These are phyloP conservation scores for Polyporus arcularius DNA, from an alignment of 768 basidiomycete genomes.

Conservation along the genomic window DNA sequence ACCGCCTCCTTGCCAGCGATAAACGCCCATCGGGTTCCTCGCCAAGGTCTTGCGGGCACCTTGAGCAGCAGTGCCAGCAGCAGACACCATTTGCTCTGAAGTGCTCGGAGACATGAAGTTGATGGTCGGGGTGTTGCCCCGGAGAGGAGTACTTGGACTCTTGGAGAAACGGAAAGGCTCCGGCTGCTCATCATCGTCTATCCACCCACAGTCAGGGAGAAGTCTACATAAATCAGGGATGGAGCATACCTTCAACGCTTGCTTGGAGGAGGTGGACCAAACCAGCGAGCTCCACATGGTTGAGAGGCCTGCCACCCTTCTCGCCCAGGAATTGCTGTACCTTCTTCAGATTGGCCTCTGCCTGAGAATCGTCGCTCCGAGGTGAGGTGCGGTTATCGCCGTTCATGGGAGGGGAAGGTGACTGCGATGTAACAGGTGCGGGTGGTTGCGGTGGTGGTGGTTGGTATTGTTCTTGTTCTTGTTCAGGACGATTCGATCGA, in stretches of 20 bases:
- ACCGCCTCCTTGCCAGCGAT: slow-evolving; percentile 76
- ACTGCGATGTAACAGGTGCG: background rate
- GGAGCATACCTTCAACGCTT: slow-evolving; percentile 46
- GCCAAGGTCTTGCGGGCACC: slow-evolving; percentile 55
- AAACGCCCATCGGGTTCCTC: slow-evolving; percentile 74
- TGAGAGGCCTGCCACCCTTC: slow-evolving; percentile 49
- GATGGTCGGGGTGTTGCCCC: slow-evolving; percentile 38
- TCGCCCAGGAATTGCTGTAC: slow-evolving; percentile 43
- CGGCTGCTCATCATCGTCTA: slow-evolving; percentile 37
- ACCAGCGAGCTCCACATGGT: slow-evolving; percentile 53
- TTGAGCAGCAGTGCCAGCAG: slow-evolving; percentile 24
- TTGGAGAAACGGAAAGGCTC: slow-evolving; percentile 68
- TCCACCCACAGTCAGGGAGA: slow-evolving; percentile 12
- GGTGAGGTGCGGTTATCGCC: slow-evolving; percentile 15
- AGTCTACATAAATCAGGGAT: background rate
- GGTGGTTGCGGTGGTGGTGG: slow-evolving; percentile 14
- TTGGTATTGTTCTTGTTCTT: background rate
- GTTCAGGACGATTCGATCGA: too few species aligned
- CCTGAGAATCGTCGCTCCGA: slow-evolving; percentile 12
- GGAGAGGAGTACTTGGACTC: slow-evolving; percentile 40
- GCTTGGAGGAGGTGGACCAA: slow-evolving; percentile 57
- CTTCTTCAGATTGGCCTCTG: slow-evolving; percentile 14
- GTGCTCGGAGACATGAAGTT: slow-evolving; percentile 22
- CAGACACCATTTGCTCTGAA: slow-evolving; percentile 16
- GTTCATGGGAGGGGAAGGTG: background rate